Conservation (phyloP, 2,329 filamentous ascomycete genomes). For the Epichloe sibirici region DNA sequence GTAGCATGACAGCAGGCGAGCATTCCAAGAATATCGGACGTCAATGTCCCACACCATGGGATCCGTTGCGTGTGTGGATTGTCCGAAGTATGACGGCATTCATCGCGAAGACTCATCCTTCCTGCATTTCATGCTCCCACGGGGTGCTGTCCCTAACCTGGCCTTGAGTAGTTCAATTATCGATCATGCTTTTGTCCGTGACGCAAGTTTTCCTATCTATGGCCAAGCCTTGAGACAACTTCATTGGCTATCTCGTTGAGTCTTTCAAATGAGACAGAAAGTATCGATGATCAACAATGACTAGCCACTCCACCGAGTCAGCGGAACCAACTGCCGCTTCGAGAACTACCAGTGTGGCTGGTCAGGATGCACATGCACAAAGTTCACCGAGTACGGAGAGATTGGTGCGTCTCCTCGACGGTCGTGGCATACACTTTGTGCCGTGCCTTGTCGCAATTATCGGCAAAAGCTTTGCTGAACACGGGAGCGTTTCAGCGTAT, state of each 20-base stretch:
- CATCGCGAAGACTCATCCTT: neutral
- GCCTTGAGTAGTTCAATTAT: neutral
- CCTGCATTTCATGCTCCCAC: neutral
- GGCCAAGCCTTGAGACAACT: neutral
- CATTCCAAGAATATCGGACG: neutral
- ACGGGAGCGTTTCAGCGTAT: too few relatives aligned
- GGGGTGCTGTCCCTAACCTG: neutral
- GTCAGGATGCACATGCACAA: neutral
- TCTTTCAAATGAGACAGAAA: neutral
- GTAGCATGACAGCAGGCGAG: neutral
- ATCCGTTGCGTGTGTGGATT: neutral
- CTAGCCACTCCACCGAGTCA: neutral
- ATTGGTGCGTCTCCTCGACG: neutral
- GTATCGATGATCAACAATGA: neutral
- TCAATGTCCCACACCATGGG: neutral
- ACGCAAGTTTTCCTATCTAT: neutral
- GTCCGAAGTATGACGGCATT: neutral
- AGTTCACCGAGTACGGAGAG: neutral
- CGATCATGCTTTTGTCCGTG: neutral
- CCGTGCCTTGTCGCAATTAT: neutral
- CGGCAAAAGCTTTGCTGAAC: neutral
- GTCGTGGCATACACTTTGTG: neutral
- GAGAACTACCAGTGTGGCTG: neutral
- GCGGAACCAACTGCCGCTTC: neutral
- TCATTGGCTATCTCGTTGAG: neutral